phyloP scores from a whole-genome alignment of 2,329 filamentous ascomycete species.

The Xylariales sp. region DNA sequence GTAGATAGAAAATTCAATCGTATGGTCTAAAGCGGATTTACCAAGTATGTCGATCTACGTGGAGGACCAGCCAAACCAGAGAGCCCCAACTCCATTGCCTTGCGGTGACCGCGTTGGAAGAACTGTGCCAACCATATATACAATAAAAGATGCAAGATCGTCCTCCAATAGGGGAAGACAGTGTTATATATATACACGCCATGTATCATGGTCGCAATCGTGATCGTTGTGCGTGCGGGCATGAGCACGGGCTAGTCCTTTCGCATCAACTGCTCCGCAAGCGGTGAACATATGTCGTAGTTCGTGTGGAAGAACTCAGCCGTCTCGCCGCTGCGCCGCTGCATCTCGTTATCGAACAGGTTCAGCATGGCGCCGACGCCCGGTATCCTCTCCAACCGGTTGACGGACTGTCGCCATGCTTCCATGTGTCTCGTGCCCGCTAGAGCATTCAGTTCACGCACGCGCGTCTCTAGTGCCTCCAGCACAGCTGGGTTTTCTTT shows the following conservation, averaged over 20 bases:
- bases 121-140: conserved; percentile 24
- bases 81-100: conserved; percentile 24
- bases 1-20: conserved; percentile 12
- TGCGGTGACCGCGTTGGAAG: conserved; percentile 6
- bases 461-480: conserved; percentile 40
- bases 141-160: conserved; percentile 26
- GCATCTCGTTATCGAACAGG: conserved; percentile 41
- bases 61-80: conserved; percentile 10
- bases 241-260: conserved; percentile 24
- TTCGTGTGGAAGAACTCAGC: conserved; percentile 39
- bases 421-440: conserved; percentile 38
- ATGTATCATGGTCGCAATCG: conserved; percentile 7
- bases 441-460: conserved; percentile 39
- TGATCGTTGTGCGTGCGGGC: conserved; percentile 9
- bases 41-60: conserved; percentile 17
- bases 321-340: conserved; percentile 39
- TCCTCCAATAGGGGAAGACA: not conserved
- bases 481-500: conserved; percentile 37
- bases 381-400: conserved; percentile 34
- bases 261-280: conserved; percentile 35
- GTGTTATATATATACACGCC: conserved; percentile 9
- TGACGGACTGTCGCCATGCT: conserved; percentile 39
- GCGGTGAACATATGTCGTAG: conserved; percentile 37
- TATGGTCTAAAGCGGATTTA: conserved; percentile 27
- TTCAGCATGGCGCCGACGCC: conserved; percentile 40